A percentile compares a stretch with the other conserved stretches of the same genome.
These are phyloP conservation scores for Tetrastigma voinierianum DNA, from an alignment of 164 flowering plant genomes.

Conservation along the genomic window DNA sequence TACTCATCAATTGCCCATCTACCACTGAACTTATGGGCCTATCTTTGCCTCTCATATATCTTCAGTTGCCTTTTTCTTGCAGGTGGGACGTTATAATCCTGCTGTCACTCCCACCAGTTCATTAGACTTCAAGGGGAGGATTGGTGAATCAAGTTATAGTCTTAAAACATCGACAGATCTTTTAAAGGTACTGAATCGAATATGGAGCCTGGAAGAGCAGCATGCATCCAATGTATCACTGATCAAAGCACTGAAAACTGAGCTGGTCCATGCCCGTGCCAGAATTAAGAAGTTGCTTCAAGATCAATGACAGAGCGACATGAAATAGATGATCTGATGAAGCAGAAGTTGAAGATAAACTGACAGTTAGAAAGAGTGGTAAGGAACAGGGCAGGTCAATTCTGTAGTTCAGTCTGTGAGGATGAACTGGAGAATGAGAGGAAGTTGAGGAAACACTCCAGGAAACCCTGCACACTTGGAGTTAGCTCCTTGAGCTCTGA, in stretches of 20 bases:
- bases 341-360: constrained; percentile 67
- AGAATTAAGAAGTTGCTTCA: constrained; percentile 58
- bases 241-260: constrained; percentile 66
- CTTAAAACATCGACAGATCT: constrained; percentile 90
- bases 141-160: constrained; percentile 47
- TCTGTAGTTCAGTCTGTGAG: constrained; percentile 64
- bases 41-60: neutral
- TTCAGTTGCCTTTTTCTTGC: constrained; percentile 9
- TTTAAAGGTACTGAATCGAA: constrained; percentile 78
- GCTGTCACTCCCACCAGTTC: constrained; percentile 74
- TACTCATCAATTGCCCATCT: too few relatives aligned
- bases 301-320: constrained; percentile 60
- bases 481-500: constrained; percentile 69
- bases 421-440: constrained; percentile 83
- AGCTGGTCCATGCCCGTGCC: constrained; percentile 58
- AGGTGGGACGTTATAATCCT: constrained; percentile 76
- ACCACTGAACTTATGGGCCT: neutral
- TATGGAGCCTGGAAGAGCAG: constrained; percentile 96
- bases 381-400: constrained; percentile 63
- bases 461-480: constrained; percentile 80
- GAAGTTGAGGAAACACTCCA: constrained; percentile 77
- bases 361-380: constrained; percentile 42
- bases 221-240: constrained; percentile 65
- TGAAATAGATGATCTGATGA: constrained; percentile 65
- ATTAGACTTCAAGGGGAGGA: constrained; percentile 54